phyloP scores from a whole-genome alignment of 2,329 filamentous ascomycete species.

The Scortechinia acanthostroma region DNA sequence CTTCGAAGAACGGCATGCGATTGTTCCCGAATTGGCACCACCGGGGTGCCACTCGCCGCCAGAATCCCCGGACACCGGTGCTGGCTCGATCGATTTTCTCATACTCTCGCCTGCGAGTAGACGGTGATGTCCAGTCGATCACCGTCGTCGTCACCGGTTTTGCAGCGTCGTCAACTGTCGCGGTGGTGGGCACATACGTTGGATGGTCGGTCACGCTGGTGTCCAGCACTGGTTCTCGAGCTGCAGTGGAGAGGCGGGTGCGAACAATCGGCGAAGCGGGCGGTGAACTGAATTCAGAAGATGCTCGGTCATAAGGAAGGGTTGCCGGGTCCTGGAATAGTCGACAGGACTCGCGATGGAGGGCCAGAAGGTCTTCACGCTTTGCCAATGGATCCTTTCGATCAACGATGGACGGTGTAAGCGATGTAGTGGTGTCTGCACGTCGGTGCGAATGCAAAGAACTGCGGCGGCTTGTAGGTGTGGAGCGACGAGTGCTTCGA shows the following conservation, averaged over 20 bases:
- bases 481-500: background rate
- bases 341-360: conserved; percentile 1
- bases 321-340: background rate
- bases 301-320: too few relatives aligned
- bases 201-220: too few relatives aligned
- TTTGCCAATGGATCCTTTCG: too few relatives aligned
- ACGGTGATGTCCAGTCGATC: background rate
- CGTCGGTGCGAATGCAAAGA: background rate
- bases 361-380: background rate
- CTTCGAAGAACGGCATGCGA: background rate
- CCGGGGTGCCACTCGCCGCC: background rate
- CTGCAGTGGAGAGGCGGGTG: too few relatives aligned
- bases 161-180: too few relatives aligned
- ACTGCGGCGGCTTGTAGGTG: background rate
- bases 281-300: background rate
- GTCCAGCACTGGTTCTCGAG: too few relatives aligned
- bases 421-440: background rate
- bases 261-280: background rate
- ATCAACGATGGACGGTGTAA: background rate
- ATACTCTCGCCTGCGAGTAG: background rate
- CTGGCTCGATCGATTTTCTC: conserved; percentile 1
- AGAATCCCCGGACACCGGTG: background rate
- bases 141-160: too few relatives aligned
- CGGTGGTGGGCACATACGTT: too few relatives aligned
- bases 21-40: background rate